Base-by-base conservation (phyloP, 2,329 filamentous ascomycete species). In the Colletotrichum somersetense region DNA sequence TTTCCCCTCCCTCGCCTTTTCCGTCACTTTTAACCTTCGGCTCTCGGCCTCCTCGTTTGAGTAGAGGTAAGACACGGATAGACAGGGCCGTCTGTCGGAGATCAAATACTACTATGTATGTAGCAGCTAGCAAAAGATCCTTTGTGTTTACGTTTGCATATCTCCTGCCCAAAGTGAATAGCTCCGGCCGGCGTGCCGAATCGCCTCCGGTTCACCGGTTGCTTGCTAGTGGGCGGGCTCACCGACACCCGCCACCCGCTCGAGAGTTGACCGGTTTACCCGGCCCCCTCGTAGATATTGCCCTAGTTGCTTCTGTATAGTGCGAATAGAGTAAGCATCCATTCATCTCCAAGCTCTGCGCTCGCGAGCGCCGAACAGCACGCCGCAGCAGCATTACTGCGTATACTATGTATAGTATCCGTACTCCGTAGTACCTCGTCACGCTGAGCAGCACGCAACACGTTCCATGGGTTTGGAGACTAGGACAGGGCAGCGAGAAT, bases 241-340 rank as follows among this genome's bases (percentile, higher is more conserved):
- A 40, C 14, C 5, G 40, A 4, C 11, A 42, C 14, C 1, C n/a
- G 35, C 33, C 53, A 11, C 40, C 14, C 30, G 12, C 50, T 52
- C 46, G n/a, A 38, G 53, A 11, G 20, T 11, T 75, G 94, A 91
- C 79, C 89, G 92, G 74, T 93, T 96, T 83, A 90, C 92, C 75
- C 89, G 93, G 75, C 89, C 18, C 44, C 18, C 92, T 5, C 40
- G 40, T 97, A 62, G 89, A 94, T 78, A 95, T 55, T 63, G 65
- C 65, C 59, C 65, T 69, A 14, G 65, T 59, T 55, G 53, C 20
- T 26, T 55, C 16, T 30, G 30, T 3, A 30, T 30, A 30, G 3
- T 30, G 30, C 4, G 30, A 30, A 30, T 30, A 30, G 30, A 20
- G 42, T 14, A 18, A 20, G 42, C 12, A 23, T 44, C 8, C 18